Conservation (phyloP, 169 alveolate species). For the Babesia bovis region DNA sequence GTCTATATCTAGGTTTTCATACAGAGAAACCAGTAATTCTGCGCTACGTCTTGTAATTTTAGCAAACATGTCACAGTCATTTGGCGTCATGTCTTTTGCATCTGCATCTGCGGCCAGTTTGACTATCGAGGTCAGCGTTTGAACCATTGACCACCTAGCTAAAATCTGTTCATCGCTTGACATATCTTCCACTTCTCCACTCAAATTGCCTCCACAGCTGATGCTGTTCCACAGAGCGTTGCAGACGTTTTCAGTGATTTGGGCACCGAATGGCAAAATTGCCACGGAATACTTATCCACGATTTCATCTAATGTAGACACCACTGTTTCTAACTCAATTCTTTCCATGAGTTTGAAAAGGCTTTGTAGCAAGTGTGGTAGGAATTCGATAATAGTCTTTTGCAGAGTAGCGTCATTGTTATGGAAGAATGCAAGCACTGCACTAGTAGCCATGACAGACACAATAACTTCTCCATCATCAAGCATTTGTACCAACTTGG, state of each 20-base stretch:
- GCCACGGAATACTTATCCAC: constrained; percentile 50
- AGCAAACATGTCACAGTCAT: constrained; percentile 32
- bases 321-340: constrained; percentile 60
- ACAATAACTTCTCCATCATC: constrained; percentile 48
- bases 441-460: constrained; percentile 55
- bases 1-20: constrained; percentile 24
- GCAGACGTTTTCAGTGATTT: constrained; percentile 51
- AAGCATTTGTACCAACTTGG: constrained; percentile 34
- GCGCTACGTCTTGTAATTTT: constrained; percentile 5
- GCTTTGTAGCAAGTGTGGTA: constrained; percentile 45
- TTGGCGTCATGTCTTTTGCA: constrained; percentile 11
- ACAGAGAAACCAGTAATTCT: background rate
- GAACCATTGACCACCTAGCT: constrained; percentile 68
- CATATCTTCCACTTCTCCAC: constrained; percentile 4
- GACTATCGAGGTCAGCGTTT: constrained; percentile 51
- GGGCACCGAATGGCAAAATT: constrained; percentile 58
- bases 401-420: constrained; percentile 31
- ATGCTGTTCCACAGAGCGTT: constrained; percentile 60
- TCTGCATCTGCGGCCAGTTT: constrained; percentile 25
- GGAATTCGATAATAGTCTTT: constrained; percentile 19
- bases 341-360: constrained; percentile 59
- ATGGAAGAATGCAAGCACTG: constrained; percentile 52
- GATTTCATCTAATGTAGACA: constrained; percentile 57
- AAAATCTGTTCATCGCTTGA: constrained; percentile 46
- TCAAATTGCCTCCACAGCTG: background rate